Conservation (phyloP, 805 yeast genomes). For the Ogataea ramenticola region DNA sequence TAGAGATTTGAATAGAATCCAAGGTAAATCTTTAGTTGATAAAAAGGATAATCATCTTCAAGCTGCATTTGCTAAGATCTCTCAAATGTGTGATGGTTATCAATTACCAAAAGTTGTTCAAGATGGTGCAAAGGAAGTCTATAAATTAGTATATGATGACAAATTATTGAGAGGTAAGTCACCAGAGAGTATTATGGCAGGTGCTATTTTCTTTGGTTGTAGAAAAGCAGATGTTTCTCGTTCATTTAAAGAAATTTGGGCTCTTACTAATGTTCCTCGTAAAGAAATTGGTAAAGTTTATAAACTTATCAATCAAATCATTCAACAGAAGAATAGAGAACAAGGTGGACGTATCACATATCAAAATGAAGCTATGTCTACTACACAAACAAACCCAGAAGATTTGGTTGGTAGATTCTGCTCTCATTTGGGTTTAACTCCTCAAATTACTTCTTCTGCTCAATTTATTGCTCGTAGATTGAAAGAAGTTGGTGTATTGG, state of each 20-base stretch:
- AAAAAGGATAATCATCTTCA: slow-evolving; percentile 82
- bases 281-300: slow-evolving; percentile 92
- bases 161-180: slow-evolving; percentile 82
- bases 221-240: slow-evolving; percentile 90
- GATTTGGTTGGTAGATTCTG: slow-evolving; percentile 94
- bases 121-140: slow-evolving; percentile 96
- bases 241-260: slow-evolving; percentile 93
- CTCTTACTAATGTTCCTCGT: slow-evolving; percentile 85
- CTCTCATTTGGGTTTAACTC: slow-evolving; percentile 82
- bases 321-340: slow-evolving; percentile 47
- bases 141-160: slow-evolving; percentile 84
- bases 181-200: slow-evolving; percentile 93
- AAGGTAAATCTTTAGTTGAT: slow-evolving; percentile 77
- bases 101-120: slow-evolving; percentile 92
- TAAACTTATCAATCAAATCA: slow-evolving; percentile 62
- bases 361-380: slow-evolving; percentile 44
- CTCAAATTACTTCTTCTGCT: slow-evolving; percentile 85
- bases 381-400: slow-evolving; percentile 87
- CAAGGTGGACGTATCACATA: slow-evolving; percentile 34
- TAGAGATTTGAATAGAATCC: slow-evolving; percentile 87
- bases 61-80: slow-evolving; percentile 82
- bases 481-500: slow-evolving; percentile 86
- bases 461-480: slow-evolving; percentile 87
- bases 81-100: slow-evolving; percentile 96
- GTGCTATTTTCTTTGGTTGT: slow-evolving; percentile 91